Percentiles rank a stretch among this genome's conserved stretches.
phyloP scores from a whole-genome alignment of 2,329 filamentous ascomycete genomes.

The Pyricularia pennisetigena region DNA sequence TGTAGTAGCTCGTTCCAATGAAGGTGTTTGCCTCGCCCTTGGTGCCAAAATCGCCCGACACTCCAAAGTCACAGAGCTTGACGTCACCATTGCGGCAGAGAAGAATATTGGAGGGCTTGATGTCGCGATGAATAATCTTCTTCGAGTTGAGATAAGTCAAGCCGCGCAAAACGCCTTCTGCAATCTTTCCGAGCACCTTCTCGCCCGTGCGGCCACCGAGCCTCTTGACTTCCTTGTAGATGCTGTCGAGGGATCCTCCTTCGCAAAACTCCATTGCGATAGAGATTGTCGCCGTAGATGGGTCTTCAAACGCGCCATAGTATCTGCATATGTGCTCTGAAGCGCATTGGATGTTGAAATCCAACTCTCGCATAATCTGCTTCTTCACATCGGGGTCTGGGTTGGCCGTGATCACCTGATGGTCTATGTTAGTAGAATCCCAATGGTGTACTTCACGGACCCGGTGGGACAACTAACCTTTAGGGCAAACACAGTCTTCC shows the following conservation, averaged over 20 bases:
- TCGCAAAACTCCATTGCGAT: conserved; percentile 99
- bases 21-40: conserved; percentile 99
- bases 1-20: conserved; percentile 98
- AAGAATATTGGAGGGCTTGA: conserved; percentile 96
- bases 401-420: conserved; percentile 91
- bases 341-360: conserved; percentile 96
- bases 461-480: conserved; percentile 55
- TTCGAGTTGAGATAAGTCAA: conserved; percentile 90
- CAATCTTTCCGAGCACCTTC: conserved; percentile 93
- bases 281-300: conserved; percentile 90
- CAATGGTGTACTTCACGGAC: neutral
- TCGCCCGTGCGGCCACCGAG: conserved; percentile 90
- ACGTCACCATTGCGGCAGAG: conserved; percentile 87
- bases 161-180: conserved; percentile 87
- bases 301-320: conserved; percentile 94
- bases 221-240: conserved; percentile 95
- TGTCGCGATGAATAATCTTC: conserved; percentile 97
- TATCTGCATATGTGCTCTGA: conserved; percentile 96
- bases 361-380: conserved; percentile 90
- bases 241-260: conserved; percentile 88
- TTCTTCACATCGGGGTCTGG: conserved; percentile 97
- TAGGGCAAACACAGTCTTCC: conserved; percentile 89
- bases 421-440: neutral
- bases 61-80: conserved; percentile 97
- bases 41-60: conserved; percentile 94